Evolutionary conservation across 2,329 filamentous ascomycete genomes (phyloP).

Genomic region (Aulographum hederae): DNA sequence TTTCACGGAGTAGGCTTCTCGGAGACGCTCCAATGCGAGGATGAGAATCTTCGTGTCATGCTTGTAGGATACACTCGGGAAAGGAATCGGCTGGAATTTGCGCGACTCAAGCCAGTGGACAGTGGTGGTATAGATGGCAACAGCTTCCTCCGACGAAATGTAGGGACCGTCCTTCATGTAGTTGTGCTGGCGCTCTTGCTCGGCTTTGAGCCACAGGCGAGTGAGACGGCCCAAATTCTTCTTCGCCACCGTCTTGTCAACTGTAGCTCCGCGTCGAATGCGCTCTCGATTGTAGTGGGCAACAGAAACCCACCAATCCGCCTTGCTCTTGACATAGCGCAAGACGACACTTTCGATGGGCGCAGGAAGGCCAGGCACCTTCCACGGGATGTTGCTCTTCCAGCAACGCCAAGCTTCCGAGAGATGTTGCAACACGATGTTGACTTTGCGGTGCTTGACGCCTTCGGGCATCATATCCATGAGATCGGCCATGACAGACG

Average conservation of each 20-base stretch:
- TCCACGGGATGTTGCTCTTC: slow-evolving; percentile 99
- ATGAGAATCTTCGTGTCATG: slow-evolving; percentile 99
- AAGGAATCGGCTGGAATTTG: slow-evolving; percentile 96
- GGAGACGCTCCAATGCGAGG: slow-evolving; percentile 74
- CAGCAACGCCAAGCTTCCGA: slow-evolving; percentile 98
- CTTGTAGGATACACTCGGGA: slow-evolving; percentile 97
- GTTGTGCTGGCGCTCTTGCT: slow-evolving; percentile 97
- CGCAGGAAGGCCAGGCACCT: slow-evolving; percentile 87
- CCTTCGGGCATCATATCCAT: slow-evolving; percentile 99
- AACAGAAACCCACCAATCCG: slow-evolving; percentile 99
- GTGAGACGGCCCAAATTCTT: slow-evolving; percentile 95
- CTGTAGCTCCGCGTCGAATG: slow-evolving; percentile 87
- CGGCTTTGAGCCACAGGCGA: slow-evolving; percentile 89
- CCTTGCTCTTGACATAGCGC: slow-evolving; percentile 96
- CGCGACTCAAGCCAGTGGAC: slow-evolving; percentile 97
- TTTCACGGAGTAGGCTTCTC: slow-evolving; percentile 96
- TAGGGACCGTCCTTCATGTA: slow-evolving; percentile 99
- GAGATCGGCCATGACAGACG: slow-evolving; percentile 94
- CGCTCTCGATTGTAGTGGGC: slow-evolving; percentile 97
- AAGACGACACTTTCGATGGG: slow-evolving; percentile 98
- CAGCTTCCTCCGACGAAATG: slow-evolving; percentile 93
- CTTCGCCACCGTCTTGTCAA: slow-evolving; percentile 98
- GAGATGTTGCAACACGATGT: slow-evolving; percentile 89
- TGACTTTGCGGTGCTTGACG: slow-evolving; percentile 98
- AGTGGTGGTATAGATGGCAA: slow-evolving; percentile 96